Evolutionary conservation across 257 asterid genomes (phyloP).

Genomic region (Capsicum baccatum): DNA sequence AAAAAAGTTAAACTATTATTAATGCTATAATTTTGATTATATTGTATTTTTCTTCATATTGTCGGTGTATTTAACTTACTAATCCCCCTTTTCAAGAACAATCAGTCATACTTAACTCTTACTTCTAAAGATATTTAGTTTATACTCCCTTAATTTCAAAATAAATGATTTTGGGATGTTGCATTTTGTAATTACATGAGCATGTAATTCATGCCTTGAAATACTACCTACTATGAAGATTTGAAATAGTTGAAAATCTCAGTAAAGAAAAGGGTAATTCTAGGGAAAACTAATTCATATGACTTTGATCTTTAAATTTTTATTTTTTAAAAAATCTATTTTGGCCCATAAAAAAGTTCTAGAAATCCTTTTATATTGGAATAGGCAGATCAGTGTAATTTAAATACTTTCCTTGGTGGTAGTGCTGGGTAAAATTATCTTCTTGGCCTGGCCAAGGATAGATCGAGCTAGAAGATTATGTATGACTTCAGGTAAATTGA

Average conservation of each 20-base stretch:
- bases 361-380: background rate
- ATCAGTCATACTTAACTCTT: too few relatives aligned
- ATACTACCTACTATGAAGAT: too few relatives aligned
- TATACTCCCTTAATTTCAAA: background rate
- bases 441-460: background rate
- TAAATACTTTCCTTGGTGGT: background rate
- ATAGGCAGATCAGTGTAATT: background rate
- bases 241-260: background rate
- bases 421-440: background rate
- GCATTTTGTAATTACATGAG: too few relatives aligned
- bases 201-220: too few relatives aligned
- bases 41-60: too few relatives aligned
- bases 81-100: too few relatives aligned
- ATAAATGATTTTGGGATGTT: background rate
- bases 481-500: background rate
- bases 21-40: too few relatives aligned
- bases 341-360: background rate
- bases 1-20: too few relatives aligned
- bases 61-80: too few relatives aligned
- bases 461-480: background rate
- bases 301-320: too few relatives aligned
- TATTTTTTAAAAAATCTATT: background rate
- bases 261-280: background rate
- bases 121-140: background rate
- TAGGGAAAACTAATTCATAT: background rate